Percentiles rank a stretch among this genome's conserved stretches.
These are phyloP conservation scores for Boletus sp. DNA, from an alignment of 768 basidiomycete genomes.

Conservation along the genomic window DNA sequence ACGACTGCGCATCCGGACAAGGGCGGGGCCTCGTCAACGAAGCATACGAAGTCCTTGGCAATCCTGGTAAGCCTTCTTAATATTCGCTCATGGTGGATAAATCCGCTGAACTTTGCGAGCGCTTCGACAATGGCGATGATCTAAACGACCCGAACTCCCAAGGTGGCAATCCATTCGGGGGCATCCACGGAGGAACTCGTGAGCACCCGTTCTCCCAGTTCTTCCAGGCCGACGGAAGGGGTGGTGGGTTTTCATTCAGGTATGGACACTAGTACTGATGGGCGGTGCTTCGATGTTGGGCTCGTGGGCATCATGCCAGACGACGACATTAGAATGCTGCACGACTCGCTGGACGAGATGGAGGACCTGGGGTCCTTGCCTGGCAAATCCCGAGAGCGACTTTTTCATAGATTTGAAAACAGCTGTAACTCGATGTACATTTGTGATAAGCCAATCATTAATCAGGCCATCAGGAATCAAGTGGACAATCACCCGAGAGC, in stretches of 20 bases:
- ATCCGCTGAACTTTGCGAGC: constrained; percentile 64
- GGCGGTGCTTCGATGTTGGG: neutral
- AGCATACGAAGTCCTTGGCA: constrained; percentile 89
- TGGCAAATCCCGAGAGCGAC: too few relatives aligned
- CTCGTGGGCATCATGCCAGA: neutral
- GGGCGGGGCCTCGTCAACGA: constrained; percentile 97
- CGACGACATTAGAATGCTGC: neutral
- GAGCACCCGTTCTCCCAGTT: constrained; percentile 75
- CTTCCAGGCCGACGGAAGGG: constrained; percentile 61
- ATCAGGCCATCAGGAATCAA: too few relatives aligned
- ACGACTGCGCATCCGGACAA: constrained; percentile 90
- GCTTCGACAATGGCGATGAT: constrained; percentile 94
- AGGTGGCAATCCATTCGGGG: constrained; percentile 50
- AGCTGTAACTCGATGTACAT: too few relatives aligned
- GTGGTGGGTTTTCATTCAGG: constrained; percentile 36
- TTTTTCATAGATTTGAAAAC: too few relatives aligned
- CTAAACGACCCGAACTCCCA: constrained; percentile 83
- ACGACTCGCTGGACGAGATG: neutral
- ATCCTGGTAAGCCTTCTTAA: constrained; percentile 48
- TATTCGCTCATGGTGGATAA: neutral
- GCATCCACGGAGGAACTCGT: constrained; percentile 36
- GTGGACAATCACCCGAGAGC: too few relatives aligned
- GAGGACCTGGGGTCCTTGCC: too few relatives aligned
- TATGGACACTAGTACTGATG: constrained; percentile 18
- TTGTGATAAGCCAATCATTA: too few relatives aligned